A percentile compares a stretch with the other conserved stretches of the same genome.
phyloP scores from a whole-genome alignment of 2,329 filamentous ascomycete species.

The Sordariomycetes sp. region DNA sequence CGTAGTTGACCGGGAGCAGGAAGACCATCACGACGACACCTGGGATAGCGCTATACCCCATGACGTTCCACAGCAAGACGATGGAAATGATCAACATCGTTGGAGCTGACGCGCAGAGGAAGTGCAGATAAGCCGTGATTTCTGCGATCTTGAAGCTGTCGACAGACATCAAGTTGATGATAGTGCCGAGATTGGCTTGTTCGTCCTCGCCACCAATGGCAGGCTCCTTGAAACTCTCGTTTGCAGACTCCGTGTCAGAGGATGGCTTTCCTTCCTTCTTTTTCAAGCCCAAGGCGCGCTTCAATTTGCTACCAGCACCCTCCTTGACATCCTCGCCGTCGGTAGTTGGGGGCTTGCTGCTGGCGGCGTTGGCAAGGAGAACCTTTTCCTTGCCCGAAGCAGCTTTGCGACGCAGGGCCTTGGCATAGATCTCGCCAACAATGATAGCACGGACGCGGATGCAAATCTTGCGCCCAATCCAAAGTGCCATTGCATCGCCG shows the following conservation, averaged over 20 bases:
- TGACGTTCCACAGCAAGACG: slow-evolving; percentile 74
- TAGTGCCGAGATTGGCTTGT: slow-evolving; percentile 91
- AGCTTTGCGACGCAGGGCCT: slow-evolving; percentile 85
- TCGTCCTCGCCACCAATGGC: slow-evolving; percentile 37
- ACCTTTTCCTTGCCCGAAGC: slow-evolving; percentile 68
- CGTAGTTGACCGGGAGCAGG: slow-evolving; percentile 83
- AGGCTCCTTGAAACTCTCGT: slow-evolving; percentile 19
- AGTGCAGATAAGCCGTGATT: slow-evolving; percentile 89
- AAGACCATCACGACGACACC: slow-evolving; percentile 85
- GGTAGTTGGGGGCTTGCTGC: slow-evolving; percentile 25
- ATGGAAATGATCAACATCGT: slow-evolving; percentile 80
- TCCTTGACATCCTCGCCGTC: slow-evolving; percentile 23
- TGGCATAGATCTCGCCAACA: slow-evolving; percentile 94
- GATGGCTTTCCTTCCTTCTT: slow-evolving; percentile 39
- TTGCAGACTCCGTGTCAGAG: slow-evolving; percentile 17
- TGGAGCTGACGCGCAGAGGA: slow-evolving; percentile 84
- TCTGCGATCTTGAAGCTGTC: slow-evolving; percentile 98
- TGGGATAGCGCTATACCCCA: slow-evolving; percentile 88
- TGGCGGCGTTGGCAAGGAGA: slow-evolving; percentile 53
- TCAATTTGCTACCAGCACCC: slow-evolving; percentile 38
- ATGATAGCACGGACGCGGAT: slow-evolving; percentile 90
- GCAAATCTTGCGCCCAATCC: slow-evolving; percentile 89
- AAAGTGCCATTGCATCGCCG: slow-evolving; percentile 77
- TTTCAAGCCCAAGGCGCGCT: slow-evolving; percentile 50
- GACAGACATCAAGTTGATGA: slow-evolving; percentile 99